A percentile compares a stretch with the other conserved stretches of the same genome.
Evolutionary conservation across 179 eudicot species (phyloP).

Genomic region (Actinidia chinensis): DNA sequence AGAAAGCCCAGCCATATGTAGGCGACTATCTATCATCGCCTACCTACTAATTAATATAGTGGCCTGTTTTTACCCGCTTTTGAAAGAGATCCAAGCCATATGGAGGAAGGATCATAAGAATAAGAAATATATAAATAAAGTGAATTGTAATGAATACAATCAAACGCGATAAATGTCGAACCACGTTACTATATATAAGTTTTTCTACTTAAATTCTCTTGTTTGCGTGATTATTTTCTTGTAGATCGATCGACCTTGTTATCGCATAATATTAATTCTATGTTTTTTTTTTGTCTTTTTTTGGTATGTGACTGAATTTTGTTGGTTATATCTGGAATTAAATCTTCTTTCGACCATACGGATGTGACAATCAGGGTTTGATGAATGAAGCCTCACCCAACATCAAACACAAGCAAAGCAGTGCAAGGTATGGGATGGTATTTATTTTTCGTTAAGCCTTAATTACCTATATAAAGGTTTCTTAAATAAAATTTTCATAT

Average conservation of each 20-base stretch:
- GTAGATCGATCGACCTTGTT: too few species aligned
- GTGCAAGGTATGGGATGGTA: constrained; percentile 32
- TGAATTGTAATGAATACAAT: too few species aligned
- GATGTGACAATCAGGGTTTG: constrained; percentile 27
- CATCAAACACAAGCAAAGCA: constrained; percentile 18
- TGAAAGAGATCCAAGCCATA: too few species aligned
- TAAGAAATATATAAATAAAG: background rate
- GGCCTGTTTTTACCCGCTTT: too few species aligned
- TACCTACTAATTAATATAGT: too few species aligned
- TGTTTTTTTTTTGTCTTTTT: background rate
- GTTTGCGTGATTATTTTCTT: background rate
- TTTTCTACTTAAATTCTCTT: too few species aligned
- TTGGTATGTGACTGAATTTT: background rate
- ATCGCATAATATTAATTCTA: background rate
- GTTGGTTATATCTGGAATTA: constrained; percentile 31
- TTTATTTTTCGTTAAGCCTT: background rate
- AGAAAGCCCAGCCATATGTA: too few species aligned
- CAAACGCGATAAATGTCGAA: too few species aligned
- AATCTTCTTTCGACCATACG: constrained; percentile 34
- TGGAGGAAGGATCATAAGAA: background rate
- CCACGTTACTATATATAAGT: too few species aligned
- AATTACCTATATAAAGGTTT: too few species aligned
- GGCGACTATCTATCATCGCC: too few species aligned
- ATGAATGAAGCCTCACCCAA: constrained; percentile 27
- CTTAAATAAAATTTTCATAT: too few species aligned